Evolutionary conservation across 2,329 filamentous ascomycete genomes (phyloP).

Genomic region (Aspergillus candidus): DNA sequence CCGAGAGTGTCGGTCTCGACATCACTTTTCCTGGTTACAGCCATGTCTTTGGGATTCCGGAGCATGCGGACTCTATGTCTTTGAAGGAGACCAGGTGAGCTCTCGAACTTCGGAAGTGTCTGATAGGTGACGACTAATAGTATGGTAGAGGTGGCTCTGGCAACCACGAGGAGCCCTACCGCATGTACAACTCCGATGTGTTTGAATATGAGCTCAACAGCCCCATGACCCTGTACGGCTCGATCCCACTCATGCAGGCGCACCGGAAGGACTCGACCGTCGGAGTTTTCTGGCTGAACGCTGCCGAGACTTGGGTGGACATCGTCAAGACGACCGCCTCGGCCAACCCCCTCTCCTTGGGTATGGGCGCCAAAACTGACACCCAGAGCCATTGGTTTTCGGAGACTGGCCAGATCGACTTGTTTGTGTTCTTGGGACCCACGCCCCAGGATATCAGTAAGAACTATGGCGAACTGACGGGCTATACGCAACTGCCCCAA

Average conservation of each 20-base stretch:
- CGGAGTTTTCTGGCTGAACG: conserved; percentile 95
- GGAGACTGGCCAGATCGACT: conserved; percentile 79
- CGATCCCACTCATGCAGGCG: conserved; percentile 96
- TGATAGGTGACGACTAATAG: conserved; percentile 15
- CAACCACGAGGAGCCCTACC: conserved; percentile 82
- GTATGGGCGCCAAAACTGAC: conserved; percentile 60
- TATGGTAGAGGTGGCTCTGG: conserved; percentile 63
- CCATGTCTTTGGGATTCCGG: conserved; percentile 89
- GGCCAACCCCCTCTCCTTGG: conserved; percentile 71
- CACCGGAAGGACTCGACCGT: conserved; percentile 91
- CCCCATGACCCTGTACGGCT: conserved; percentile 96
- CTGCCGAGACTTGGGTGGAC: conserved; percentile 95
- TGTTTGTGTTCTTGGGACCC: conserved; percentile 91
- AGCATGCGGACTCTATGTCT: conserved; percentile 82
- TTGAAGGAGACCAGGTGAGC: conserved; percentile 73
- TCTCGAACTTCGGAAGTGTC: neutral
- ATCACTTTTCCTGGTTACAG: conserved; percentile 88
- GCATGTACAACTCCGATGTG: conserved; percentile 92
- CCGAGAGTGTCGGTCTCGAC: conserved; percentile 85
- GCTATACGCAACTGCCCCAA: conserved; percentile 83
- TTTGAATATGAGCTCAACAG: conserved; percentile 97
- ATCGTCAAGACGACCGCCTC: conserved; percentile 72
- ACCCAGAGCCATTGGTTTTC: conserved; percentile 97
- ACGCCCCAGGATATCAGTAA: conserved; percentile 75
- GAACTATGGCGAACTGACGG: conserved; percentile 82